Evolutionary conservation across 2,329 filamentous ascomycete species (phyloP).

Genomic region (Shiraia bambusicola): DNA sequence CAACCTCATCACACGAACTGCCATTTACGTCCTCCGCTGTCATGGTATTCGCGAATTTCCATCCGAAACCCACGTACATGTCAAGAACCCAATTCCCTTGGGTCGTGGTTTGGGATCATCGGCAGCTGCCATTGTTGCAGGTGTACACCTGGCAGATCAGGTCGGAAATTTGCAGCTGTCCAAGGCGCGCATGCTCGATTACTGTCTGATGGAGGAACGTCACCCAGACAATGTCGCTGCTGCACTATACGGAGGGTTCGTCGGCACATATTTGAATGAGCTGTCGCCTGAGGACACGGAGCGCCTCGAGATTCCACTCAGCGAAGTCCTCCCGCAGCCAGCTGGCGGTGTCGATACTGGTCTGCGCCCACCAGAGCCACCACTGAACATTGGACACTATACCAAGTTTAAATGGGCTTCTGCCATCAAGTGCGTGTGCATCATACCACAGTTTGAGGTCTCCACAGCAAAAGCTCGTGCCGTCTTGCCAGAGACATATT

Average conservation of each 20-base stretch:
- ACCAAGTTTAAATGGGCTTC: slow-evolving; percentile 92
- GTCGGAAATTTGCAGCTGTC: slow-evolving; percentile 77
- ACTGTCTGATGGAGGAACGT: slow-evolving; percentile 89
- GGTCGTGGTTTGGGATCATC: slow-evolving; percentile 93
- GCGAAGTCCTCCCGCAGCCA: slow-evolving; percentile 86
- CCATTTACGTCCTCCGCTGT: slow-evolving; percentile 91
- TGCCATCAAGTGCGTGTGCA: slow-evolving; percentile 94
- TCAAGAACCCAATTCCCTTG: slow-evolving; percentile 92
- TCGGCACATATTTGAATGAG: slow-evolving; percentile 94
- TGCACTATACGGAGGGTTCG: slow-evolving; percentile 92
- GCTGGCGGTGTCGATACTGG: slow-evolving; percentile 92
- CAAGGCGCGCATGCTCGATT: slow-evolving; percentile 86
- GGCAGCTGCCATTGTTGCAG: slow-evolving; percentile 91
- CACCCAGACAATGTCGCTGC: slow-evolving; percentile 69
- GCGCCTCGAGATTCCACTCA: slow-evolving; percentile 88
- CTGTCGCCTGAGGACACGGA: slow-evolving; percentile 85
- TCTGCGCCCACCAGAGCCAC: slow-evolving; percentile 81
- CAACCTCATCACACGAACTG: slow-evolving; percentile 92
- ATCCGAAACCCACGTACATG: slow-evolving; percentile 80
- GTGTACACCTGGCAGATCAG: slow-evolving; percentile 89
- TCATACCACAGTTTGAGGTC: slow-evolving; percentile 94
- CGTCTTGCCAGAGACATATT: slow-evolving; percentile 79
- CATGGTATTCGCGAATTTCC: slow-evolving; percentile 86
- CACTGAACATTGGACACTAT: slow-evolving; percentile 89
- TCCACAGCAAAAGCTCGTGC: slow-evolving; percentile 88